Base-by-base conservation (phyloP, 305 asterid species). In the Fraxinus paxiana region DNA sequence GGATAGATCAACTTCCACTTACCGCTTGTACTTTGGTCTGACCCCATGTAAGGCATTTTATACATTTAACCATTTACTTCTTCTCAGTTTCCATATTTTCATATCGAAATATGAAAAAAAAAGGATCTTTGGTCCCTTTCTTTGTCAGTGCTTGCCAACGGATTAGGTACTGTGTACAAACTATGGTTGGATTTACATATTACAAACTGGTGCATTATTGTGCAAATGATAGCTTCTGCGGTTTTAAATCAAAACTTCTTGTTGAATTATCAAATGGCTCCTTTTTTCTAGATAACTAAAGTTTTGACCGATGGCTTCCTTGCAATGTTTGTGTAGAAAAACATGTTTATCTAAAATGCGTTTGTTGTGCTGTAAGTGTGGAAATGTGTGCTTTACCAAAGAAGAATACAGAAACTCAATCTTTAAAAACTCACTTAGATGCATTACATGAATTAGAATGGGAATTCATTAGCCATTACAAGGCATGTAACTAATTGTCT, bases 1-100 rank as follows among this genome's bases (percentile, higher is more conserved):
- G 90, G 96, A 91, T 82, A 83, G 92, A 84, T 83, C 91, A 46
- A 91, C 87, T 73, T 91, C 92, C 20, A 87, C 89, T 17, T 90
- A 79, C 83, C 87, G 88, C 71, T 84, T 92, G 70, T 89, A 87
- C 86, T 88, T 86, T 81, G 96, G 97, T 75, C 85, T 91, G 82
- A 88, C 87, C 67, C 97, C 94, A 75, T 92, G 97, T 92, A 88
- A 91, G 96, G 86, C 78, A 15, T 70, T 51, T 43, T 78, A 2
- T 80, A 9, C 67, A 4, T 13, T 35, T 13, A 13, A 34, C 37
- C 10, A 28, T 48, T 48, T 48, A 48, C 59, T 48, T 48, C 20
- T 18, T 48, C 59, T 46, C n/a, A 48, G 65, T 54, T 1, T 54
- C 65, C 65, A 54, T 54, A 6, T 54, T 54, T 54, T 54, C 65